Percentiles rank a stretch among this genome's conserved stretches.
Conservation (phyloP, 208 protist genomes). For the Tetramitus jugosus region DNA sequence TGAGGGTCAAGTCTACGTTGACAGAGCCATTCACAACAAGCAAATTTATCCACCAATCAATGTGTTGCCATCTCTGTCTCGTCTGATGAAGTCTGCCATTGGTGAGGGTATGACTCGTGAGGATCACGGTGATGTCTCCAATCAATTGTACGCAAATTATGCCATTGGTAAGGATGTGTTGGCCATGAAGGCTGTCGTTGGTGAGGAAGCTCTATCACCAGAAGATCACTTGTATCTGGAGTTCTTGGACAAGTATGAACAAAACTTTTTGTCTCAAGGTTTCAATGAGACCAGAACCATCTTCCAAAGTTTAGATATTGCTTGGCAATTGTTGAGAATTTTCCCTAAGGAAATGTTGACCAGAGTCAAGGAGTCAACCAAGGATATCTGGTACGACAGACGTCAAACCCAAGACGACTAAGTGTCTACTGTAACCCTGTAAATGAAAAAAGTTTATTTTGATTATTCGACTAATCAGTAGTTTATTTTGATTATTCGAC, state of each 20-base stretch:
- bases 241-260: slow-evolving; percentile 99
- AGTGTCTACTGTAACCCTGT: no score
- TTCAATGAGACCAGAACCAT: slow-evolving; percentile 68
- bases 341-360: slow-evolving; percentile 96
- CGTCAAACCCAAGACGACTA: not conserved
- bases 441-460: no score
- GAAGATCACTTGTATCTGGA: slow-evolving; percentile 98
- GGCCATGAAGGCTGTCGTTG: slow-evolving; percentile 99
- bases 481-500: no score
- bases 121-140: slow-evolving; percentile 97
- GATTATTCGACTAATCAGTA: no score
- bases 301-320: slow-evolving; percentile 97
- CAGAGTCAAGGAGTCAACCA: slow-evolving; percentile 88
- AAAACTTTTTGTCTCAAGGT: slow-evolving; percentile 94
- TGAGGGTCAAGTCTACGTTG: slow-evolving; percentile 99
- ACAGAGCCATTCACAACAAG: slow-evolving; percentile 97
- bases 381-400: slow-evolving; percentile 79
- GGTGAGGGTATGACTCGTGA: slow-evolving; percentile 97
- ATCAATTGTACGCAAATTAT: slow-evolving; percentile 99
- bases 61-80: slow-evolving; percentile 98
- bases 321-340: slow-evolving; percentile 94
- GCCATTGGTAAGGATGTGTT: slow-evolving; percentile 98
- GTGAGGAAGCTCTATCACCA: slow-evolving; percentile 95
- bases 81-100: slow-evolving; percentile 99
- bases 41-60: slow-evolving; percentile 99